These are phyloP conservation scores for Capsella rubella DNA, from an alignment of 441 rosid species.

Conservation along the genomic window DNA sequence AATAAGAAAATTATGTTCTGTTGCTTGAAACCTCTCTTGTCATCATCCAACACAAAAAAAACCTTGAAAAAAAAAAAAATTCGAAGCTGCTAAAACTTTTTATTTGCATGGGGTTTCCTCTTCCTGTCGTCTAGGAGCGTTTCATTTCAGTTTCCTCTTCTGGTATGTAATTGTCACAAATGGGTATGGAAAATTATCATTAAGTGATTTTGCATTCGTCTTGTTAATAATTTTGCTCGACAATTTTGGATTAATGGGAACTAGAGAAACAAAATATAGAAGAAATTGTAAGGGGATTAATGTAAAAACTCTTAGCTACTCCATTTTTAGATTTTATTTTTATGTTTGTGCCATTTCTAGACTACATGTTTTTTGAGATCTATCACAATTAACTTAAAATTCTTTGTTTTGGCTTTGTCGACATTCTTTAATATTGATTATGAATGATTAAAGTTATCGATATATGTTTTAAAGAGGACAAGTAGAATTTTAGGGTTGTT, in stretches of 20 bases:
- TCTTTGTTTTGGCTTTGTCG: background rate
- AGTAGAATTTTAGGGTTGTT: background rate
- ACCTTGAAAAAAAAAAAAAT: background rate
- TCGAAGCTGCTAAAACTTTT: slow-evolving; percentile 37
- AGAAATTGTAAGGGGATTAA: background rate
- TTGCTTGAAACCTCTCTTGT: slow-evolving; percentile 38
- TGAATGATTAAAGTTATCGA: too few species aligned
- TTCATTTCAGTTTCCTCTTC: slow-evolving; percentile 32
- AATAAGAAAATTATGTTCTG: slow-evolving; percentile 27
- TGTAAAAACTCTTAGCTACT: background rate
- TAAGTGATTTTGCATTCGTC: background rate
- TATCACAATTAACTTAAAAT: background rate
- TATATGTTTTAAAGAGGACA: background rate
- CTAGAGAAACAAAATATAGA: background rate
- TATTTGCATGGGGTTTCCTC: slow-evolving; percentile 46
- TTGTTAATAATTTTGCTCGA: background rate
- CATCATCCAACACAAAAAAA: slow-evolving; percentile 21
- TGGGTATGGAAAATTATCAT: background rate
- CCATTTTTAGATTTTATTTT: too few species aligned
- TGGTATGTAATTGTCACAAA: slow-evolving; percentile 31
- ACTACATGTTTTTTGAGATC: background rate
- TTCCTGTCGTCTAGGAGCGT: slow-evolving; percentile 38
- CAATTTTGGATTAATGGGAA: background rate
- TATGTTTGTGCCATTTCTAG: background rate
- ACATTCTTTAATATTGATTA: background rate